Base-by-base conservation (phyloP, 495 filamentous ascomycete species). In the Xylaria castorea region DNA sequence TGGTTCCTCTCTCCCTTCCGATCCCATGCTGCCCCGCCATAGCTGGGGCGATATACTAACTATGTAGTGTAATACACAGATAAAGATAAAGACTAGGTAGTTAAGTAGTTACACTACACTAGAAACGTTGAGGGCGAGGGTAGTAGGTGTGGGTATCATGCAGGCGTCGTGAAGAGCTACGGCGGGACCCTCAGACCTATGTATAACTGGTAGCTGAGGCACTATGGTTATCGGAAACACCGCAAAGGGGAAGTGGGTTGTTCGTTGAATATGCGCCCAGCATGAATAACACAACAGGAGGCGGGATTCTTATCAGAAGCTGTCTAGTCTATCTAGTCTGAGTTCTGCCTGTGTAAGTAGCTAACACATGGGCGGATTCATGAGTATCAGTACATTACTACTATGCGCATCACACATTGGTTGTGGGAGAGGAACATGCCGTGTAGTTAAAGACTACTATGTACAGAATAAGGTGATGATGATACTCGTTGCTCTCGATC, bases 91-190 rank as follows among this genome's bases (percentile, higher is more conserved):
- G 32, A 34, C n/a, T 36, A 12, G 34, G 34, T 5, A 30, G 30
- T 60, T 3, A 36, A 22, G 34, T 18, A 14, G 1, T 5, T 16
- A n/a, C n/a, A n/a, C n/a, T n/a, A n/a, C n/a, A n/a, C n/a, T n/a
- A 25, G 22, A 40, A 3, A 14, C 38, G 51, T 53, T 40, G 32
- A 36, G 36, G 34, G 48, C 22, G 46, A 67, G 14, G 32, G 55
- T 36, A 60, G 18, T n/a, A 20, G 22, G 67, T 34, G 53, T 69
- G 53, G 67, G 53, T 44, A 68, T 67, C 66, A 71, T 71, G 68
- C 68, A 64, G 58, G 32, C 32, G 58, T 71, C 68, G 68, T 71
- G 68, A 71, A 64, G 68, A 71, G 44, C 11, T 18, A 16, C 32
- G 50, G 32, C 34, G 63, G 25, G 44, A 18, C 18, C 8, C 22